Evolutionary conservation across 345 rosid genomes (phyloP).

Genomic region (Heritiera fomes): DNA sequence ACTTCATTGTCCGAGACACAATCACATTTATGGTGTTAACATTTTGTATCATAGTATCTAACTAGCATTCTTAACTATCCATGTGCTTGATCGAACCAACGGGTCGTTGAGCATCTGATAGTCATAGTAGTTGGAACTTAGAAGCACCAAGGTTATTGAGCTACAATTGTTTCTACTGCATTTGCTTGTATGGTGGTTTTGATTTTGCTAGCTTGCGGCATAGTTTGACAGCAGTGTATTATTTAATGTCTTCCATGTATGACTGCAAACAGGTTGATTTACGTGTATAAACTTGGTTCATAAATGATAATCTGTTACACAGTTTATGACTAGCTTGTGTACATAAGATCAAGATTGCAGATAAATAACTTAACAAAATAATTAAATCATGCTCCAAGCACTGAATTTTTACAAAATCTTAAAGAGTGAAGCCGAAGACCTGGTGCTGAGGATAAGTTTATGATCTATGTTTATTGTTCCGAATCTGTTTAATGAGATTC

Average conservation of each 20-base stretch:
- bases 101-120: background rate
- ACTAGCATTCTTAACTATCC: background rate
- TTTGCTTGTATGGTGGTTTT: background rate
- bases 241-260: background rate
- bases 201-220: background rate
- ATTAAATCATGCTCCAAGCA: too few relatives aligned
- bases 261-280: too few relatives aligned
- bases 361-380: too few relatives aligned
- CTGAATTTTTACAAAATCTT: too few relatives aligned
- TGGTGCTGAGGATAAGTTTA: background rate
- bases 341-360: too few relatives aligned
- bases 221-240: background rate
- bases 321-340: too few relatives aligned
- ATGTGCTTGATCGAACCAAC: background rate
- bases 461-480: background rate
- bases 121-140: too few relatives aligned
- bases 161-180: background rate
- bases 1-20: background rate
- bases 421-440: background rate
- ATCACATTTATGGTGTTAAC: constrained; percentile 1
- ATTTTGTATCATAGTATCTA: background rate
- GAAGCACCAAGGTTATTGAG: background rate
- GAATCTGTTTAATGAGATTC: background rate
- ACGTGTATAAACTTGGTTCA: too few relatives aligned
- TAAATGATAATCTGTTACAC: too few relatives aligned